These are phyloP conservation scores for Ophiocordyceps camponoti-leonardi DNA, from an alignment of 2,329 filamentous ascomycete species.

Conservation along the genomic window DNA sequence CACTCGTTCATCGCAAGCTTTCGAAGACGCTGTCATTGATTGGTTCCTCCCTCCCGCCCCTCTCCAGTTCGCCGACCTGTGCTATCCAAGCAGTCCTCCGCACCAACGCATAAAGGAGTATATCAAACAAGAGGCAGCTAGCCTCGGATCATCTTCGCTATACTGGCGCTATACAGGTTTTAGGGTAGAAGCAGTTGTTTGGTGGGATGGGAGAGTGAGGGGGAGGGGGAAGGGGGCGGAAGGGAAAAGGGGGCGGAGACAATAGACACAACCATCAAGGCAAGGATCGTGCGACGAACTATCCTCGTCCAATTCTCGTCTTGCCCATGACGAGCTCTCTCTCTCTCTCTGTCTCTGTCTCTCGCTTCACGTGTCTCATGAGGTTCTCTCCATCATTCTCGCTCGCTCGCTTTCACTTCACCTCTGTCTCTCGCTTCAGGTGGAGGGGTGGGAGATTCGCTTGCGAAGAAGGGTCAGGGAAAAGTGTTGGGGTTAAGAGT, in stretches of 20 bases:
- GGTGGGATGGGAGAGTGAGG: background rate
- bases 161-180: background rate
- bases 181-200: background rate
- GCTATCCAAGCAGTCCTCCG: constrained; percentile 26
- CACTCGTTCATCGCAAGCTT: no score
- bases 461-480: background rate
- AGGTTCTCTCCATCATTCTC: background rate
- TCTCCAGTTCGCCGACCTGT: constrained; percentile 24
- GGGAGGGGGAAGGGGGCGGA: no score
- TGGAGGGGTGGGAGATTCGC: background rate
- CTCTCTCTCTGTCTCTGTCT: background rate
- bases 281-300: background rate
- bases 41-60: no score
- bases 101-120: constrained; percentile 14
- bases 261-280: no score
- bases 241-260: no score
- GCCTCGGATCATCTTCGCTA: background rate
- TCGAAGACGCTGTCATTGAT: no score
- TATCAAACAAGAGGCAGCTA: constrained; percentile 1
- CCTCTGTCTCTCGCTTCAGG: background rate
- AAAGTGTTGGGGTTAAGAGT: background rate
- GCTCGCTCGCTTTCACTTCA: background rate
- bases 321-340: background rate
- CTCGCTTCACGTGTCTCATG: background rate
- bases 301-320: background rate